These are phyloP conservation scores for Aspergillus funiculosus DNA, from an alignment of 495 filamentous ascomycete species.

Conservation along the genomic window DNA sequence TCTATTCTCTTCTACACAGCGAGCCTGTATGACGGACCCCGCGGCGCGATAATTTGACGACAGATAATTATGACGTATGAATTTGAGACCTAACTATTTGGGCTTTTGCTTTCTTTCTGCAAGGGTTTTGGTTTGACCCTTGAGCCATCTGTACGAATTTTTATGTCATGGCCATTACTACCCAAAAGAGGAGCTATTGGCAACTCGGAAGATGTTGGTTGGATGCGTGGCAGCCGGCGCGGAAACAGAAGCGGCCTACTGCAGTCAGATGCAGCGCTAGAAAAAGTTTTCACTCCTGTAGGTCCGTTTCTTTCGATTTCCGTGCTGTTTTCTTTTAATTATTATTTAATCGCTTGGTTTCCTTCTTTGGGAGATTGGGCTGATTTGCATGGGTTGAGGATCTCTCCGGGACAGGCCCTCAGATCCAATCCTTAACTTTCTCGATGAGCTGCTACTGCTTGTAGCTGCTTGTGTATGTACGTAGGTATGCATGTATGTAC, in stretches of 20 bases:
- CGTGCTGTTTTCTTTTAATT: not conserved
- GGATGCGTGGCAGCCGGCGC: slow-evolving; percentile 4
- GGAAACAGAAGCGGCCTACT: slow-evolving; percentile 5
- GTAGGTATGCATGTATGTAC: too few species aligned
- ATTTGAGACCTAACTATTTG: slow-evolving; percentile 1
- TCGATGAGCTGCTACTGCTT: not conserved
- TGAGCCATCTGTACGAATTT: not conserved
- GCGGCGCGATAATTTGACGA: slow-evolving; percentile 16
- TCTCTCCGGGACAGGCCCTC: not conserved
- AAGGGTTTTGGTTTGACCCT: not conserved
- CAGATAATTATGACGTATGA: slow-evolving; percentile 16
- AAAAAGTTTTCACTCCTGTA: slow-evolving; percentile 8
- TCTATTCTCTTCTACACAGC: slow-evolving; percentile 3
- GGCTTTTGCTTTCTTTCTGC: not conserved
- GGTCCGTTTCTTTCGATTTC: not conserved
- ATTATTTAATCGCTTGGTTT: not conserved
- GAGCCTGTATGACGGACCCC: slow-evolving; percentile 7
- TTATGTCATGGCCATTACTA: not conserved
- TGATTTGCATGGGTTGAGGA: slow-evolving; percentile 2
- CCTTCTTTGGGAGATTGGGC: not conserved
- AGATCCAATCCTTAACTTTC: not conserved
- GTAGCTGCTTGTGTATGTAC: not conserved
- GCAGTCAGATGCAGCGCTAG: slow-evolving; percentile 12
- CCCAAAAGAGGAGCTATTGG: not conserved
- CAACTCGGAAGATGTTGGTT: not conserved